Evolutionary conservation across 345 rosid genomes (phyloP).

Genomic region (Sonneratia caseolaris): DNA sequence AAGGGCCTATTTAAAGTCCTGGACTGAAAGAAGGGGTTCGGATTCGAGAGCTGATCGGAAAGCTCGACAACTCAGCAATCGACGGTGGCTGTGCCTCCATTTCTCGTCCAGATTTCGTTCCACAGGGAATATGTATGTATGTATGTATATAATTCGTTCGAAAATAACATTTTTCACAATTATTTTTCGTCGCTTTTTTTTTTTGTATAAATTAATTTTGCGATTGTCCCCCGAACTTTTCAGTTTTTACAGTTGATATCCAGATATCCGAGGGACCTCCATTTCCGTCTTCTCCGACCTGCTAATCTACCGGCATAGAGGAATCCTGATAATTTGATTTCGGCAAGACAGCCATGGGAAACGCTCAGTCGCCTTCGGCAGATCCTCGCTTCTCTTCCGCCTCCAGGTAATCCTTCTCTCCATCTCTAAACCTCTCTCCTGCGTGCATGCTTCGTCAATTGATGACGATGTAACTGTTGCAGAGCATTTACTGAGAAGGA

Average conservation of each 20-base stretch:
- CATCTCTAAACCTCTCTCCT: not conserved
- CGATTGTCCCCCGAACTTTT: not conserved
- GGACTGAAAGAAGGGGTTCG: not conserved
- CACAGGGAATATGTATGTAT: no score
- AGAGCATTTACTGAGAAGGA: conserved; percentile 67
- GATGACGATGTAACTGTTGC: not conserved
- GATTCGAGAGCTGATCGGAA: not conserved
- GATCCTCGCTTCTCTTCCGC: conserved; percentile 40
- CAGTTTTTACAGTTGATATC: not conserved
- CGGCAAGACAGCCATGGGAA: conserved; percentile 33
- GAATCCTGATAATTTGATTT: not conserved
- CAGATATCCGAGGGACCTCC: not conserved
- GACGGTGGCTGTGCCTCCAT: not conserved
- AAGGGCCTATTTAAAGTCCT: no score
- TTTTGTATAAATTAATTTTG: not conserved
- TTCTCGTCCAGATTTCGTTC: no score
- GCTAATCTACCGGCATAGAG: not conserved
- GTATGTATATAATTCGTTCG: no score
- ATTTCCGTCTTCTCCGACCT: not conserved
- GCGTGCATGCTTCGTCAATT: not conserved
- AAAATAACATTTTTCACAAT: no score
- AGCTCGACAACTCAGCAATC: not conserved
- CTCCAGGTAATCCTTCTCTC: conserved; percentile 24
- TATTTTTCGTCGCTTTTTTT: no score
- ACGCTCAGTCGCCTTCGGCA: conserved; percentile 33